phyloP scores from a whole-genome alignment of 345 rosid genomes.

The Salix viminalis region DNA sequence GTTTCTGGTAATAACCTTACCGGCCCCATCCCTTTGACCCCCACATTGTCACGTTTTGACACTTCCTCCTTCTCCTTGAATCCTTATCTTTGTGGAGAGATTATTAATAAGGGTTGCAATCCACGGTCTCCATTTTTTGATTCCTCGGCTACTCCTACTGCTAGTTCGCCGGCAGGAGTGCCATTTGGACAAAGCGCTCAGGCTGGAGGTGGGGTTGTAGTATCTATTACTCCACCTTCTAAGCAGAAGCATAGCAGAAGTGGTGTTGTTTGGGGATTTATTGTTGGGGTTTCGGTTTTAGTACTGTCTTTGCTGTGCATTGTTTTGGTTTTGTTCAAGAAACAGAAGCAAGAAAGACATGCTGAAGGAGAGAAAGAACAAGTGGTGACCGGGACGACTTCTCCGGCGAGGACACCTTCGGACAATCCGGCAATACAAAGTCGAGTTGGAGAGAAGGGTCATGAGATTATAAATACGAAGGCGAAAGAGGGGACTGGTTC shows the following conservation, averaged over 20 bases:
- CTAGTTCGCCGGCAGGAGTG: conserved; percentile 35
- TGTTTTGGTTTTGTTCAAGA: conserved; percentile 36
- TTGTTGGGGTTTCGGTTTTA: conserved; percentile 42
- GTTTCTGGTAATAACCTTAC: conserved; percentile 75
- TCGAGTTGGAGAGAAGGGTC: background rate
- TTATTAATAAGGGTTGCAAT: conserved; percentile 53
- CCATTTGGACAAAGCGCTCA: conserved; percentile 65
- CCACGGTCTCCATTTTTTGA: conserved; percentile 65
- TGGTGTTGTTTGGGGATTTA: conserved; percentile 45
- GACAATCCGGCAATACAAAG: background rate
- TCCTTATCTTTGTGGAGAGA: conserved; percentile 81
- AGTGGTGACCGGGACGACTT: background rate
- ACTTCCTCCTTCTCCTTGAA: conserved; percentile 53
- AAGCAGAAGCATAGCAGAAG: conserved; percentile 34
- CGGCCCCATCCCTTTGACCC: conserved; percentile 62
- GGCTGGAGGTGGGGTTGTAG: conserved; percentile 41
- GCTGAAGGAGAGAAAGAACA: background rate
- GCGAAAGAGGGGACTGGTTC: background rate
- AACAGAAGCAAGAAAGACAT: conserved; percentile 11
- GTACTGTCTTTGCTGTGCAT: conserved; percentile 35
- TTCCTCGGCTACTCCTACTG: conserved; percentile 19
- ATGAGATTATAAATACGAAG: background rate
- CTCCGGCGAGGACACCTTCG: background rate
- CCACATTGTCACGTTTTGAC: conserved; percentile 56
- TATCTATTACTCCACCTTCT: conserved; percentile 34